Percentiles rank a stretch among this genome's conserved stretches.
phyloP scores from a whole-genome alignment of 2,329 filamentous ascomycete species.

The Ploettnerulaceae sp. region DNA sequence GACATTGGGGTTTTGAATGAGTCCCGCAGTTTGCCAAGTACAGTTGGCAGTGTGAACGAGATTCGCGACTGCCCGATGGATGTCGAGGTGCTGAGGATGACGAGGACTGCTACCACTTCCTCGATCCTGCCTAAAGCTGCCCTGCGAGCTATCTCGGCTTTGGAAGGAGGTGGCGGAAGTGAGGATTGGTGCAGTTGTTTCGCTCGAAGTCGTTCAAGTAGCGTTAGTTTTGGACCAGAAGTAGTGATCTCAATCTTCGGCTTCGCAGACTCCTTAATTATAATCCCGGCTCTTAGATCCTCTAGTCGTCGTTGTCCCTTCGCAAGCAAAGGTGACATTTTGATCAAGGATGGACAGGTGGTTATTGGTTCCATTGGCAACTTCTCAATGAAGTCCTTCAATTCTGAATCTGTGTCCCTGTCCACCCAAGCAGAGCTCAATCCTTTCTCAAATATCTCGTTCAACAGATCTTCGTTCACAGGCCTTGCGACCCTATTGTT shows the following conservation, averaged over 20 bases:
- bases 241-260: conserved; percentile 35
- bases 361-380: conserved; percentile 53
- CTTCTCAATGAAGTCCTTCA: conserved; percentile 45
- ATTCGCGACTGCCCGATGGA: conserved; percentile 50
- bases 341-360: conserved; percentile 46
- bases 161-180: conserved; percentile 42
- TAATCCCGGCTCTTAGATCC: conserved; percentile 61
- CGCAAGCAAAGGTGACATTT: conserved; percentile 52
- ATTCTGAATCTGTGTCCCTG: conserved; percentile 5
- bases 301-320: conserved; percentile 67
- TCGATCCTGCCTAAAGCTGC: conserved; percentile 62
- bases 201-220: conserved; percentile 70
- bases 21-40: conserved; percentile 63
- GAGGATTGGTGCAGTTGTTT: conserved; percentile 56
- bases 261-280: conserved; percentile 43
- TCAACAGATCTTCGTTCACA: conserved; percentile 48
- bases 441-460: conserved; percentile 50
- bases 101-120: conserved; percentile 64
- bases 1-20: conserved; percentile 50
- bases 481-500: conserved; percentile 34
- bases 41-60: conserved; percentile 59
- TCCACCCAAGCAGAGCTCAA: conserved; percentile 43
- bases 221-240: conserved; percentile 50
- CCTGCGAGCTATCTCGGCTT: conserved; percentile 53
- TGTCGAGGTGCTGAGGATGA: conserved; percentile 56